Conservation (phyloP, 2,329 filamentous ascomycete species). For the Fusarium musae region DNA sequence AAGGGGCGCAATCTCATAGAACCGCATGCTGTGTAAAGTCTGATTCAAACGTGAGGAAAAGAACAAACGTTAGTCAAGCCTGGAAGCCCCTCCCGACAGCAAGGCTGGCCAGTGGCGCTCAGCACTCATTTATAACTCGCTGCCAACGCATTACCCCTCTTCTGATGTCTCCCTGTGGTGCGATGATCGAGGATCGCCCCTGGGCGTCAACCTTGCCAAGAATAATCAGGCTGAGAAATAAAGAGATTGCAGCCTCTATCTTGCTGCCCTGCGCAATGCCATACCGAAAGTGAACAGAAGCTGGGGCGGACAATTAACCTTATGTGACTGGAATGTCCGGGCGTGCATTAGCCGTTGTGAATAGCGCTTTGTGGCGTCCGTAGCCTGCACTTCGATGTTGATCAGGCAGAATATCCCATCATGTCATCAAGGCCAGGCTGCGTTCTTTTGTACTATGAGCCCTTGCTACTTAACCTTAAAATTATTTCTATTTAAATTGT, state of each 20-base stretch:
- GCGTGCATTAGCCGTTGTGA: slow-evolving; percentile 8
- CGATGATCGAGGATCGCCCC: neutral
- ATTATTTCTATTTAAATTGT: fast-evolving
- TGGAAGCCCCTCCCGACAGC: neutral
- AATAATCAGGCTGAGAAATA: neutral
- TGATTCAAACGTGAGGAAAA: neutral
- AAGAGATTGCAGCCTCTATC: neutral
- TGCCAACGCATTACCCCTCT: slow-evolving; percentile 11
- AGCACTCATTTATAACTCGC: neutral
- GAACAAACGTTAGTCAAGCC: neutral
- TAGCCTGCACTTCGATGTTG: fast-evolving
- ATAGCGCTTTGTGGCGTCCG: neutral
- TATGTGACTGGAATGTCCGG: neutral
- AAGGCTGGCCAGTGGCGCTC: neutral
- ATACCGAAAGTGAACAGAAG: neutral
- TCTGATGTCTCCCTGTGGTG: neutral
- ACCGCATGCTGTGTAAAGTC: neutral
- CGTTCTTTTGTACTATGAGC: too few relatives aligned
- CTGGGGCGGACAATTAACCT: neutral
- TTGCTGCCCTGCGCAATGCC: neutral
- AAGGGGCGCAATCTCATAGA: neutral
- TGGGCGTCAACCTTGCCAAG: slow-evolving; percentile 1
- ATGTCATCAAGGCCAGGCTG: fast-evolving
- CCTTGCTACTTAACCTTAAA: fast-evolving
- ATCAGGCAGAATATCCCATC: neutral